phyloP scores from a whole-genome alignment of 768 basidiomycete genomes.

The Suillus spraguei region DNA sequence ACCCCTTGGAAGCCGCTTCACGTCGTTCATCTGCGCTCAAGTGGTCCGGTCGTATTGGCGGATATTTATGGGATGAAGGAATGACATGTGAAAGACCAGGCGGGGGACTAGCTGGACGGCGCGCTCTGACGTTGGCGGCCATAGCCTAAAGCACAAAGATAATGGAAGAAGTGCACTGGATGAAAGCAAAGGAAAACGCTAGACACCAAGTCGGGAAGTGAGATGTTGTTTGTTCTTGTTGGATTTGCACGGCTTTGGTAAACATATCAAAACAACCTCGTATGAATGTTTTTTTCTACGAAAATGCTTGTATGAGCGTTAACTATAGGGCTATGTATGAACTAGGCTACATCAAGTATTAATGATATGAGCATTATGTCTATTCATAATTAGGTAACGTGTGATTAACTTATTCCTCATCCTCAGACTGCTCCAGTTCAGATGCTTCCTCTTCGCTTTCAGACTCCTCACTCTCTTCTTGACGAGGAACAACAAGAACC shows the following conservation, averaged over 20 bases:
- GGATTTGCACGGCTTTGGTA: constrained; percentile 4
- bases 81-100: constrained; percentile 42
- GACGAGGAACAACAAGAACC: constrained; percentile 32
- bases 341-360: background rate
- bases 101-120: constrained; percentile 71
- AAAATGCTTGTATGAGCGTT: background rate
- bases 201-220: background rate
- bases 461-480: constrained; percentile 2
- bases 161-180: constrained; percentile 7
- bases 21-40: constrained; percentile 76
- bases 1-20: constrained; percentile 69
- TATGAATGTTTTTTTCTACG: background rate
- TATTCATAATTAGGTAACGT: background rate
- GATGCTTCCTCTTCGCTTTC: background rate
- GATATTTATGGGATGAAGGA: constrained; percentile 54
- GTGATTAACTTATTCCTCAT: background rate
- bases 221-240: constrained; percentile 11
- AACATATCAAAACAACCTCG: background rate
- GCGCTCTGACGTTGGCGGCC: constrained; percentile 58
- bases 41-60: constrained; percentile 61
- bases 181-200: background rate
- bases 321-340: background rate
- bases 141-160: constrained; percentile 26
- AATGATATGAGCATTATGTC: background rate
- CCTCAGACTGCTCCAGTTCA: background rate